Evolutionary conservation across 1,284 basidiomycete species (phyloP), one percentile per base, ranked within the genome.

Genomic region (Cryptococcus sp.): DNA sequence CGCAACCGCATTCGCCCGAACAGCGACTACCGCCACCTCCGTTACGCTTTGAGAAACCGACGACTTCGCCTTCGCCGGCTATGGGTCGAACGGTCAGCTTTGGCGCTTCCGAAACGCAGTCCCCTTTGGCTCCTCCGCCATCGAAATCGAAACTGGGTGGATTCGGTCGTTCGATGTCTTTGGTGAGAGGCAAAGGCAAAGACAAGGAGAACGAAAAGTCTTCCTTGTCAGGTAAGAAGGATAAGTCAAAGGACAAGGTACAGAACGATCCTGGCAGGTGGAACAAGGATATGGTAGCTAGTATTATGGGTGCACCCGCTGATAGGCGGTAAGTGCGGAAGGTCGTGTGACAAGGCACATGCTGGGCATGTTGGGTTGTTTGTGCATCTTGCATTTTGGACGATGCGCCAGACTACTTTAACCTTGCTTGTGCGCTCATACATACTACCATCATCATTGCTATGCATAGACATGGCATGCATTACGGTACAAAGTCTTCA

Each of bases 251-350:
- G 55, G 55, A 54, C 15, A 52, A 55, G 41, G 59, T 59, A 19
- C 48, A 67, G 44, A 73, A 74, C 57, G 65, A 68, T 49, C 75
- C 75, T 5, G 71, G 68, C 22, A 65, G 58, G 57, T 77, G 75
- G 75, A 72, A 76, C 57, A 59, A 65, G 51, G 64, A 67, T 55
- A 73, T 74, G 69, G 75, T 77, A 3, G 69, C 66, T 29, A 70
- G 59, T 23, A 74, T 77, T 52, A 77, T 77, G 75, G 75, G 75
- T 5, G 69, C 70, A 22, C 67, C 73, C 13, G 69, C 61, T 6
- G 69, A 67, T 11, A 55, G 63, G 43, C 50, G 59, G 45, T 63
- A 51, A 50, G 25, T 15, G 47, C 29, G 10, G 19, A 19, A 15
- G 44, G 44, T 22, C 15, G 44, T 46, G 44, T 22, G 19, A 26